phyloP scores from a whole-genome alignment of 306 rosid genomes.

The Abrus precatorius region DNA sequence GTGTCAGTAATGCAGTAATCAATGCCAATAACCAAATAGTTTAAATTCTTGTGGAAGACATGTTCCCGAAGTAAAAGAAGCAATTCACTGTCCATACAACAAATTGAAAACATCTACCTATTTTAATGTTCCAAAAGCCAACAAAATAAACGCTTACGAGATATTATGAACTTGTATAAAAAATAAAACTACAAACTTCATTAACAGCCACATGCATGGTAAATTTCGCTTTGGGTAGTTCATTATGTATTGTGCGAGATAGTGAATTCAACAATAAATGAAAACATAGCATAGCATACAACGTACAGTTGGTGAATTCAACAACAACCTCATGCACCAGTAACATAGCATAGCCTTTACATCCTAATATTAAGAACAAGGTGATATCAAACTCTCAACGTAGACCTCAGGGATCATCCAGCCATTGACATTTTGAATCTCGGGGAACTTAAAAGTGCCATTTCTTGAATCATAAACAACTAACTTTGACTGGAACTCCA shows the following conservation, averaged over 20 bases:
- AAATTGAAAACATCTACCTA: background rate
- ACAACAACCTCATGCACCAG: background rate
- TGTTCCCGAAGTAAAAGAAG: background rate
- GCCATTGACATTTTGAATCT: background rate
- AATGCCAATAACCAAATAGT: background rate
- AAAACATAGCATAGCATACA: background rate
- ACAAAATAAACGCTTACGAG: conserved; percentile 14
- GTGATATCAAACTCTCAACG: conserved; percentile 55
- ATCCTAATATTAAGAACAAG: conserved; percentile 24
- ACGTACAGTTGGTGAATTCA: background rate
- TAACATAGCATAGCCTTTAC: background rate
- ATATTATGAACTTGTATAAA: background rate
- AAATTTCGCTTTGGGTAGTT: background rate
- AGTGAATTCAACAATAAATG: background rate
- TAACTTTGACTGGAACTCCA: background rate
- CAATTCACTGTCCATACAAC: background rate
- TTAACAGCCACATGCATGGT: background rate
- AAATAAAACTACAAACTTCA: background rate
- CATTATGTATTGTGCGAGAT: background rate
- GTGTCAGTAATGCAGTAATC: background rate
- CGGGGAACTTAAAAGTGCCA: background rate
- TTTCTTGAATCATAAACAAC: conserved; percentile 41
- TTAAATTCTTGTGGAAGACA: background rate
- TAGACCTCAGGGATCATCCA: background rate
- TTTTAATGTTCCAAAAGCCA: background rate